phyloP scores from a whole-genome alignment of 345 rosid species.

The Eucalyptus tenuipes region DNA sequence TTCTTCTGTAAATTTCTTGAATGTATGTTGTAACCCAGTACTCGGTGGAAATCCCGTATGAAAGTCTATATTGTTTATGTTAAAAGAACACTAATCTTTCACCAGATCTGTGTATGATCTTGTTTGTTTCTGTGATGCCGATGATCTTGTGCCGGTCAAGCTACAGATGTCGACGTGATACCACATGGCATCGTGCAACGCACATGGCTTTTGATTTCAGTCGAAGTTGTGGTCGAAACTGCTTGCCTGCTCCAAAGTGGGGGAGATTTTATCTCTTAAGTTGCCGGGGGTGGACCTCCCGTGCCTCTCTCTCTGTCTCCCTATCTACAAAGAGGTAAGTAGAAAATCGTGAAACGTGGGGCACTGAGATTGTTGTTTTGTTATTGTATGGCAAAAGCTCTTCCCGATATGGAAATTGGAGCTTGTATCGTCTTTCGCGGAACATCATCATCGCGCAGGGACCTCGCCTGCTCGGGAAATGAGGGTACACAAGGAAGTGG shows the following conservation, averaged over 20 bases:
- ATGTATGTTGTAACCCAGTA: slow-evolving; percentile 13
- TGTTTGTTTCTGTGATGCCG: neutral
- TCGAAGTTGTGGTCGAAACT: neutral
- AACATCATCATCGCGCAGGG: slow-evolving; percentile 23
- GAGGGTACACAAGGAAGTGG: slow-evolving; percentile 31
- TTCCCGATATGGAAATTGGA: slow-evolving; percentile 14
- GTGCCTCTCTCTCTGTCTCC: neutral
- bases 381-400: neutral
- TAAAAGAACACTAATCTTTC: neutral
- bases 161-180: neutral
- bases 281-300: neutral
- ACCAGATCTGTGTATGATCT: neutral
- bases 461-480: neutral
- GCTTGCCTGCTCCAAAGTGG: neutral
- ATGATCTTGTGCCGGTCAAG: neutral
- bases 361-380: neutral
- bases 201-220: neutral
- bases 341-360: neutral
- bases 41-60: neutral
- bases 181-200: neutral
- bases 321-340: neutral
- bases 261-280: neutral
- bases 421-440: slow-evolving; percentile 8
- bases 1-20: slow-evolving; percentile 43
- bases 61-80: neutral